Base-by-base conservation (phyloP, 2,329 filamentous ascomycete genomes). In the Sporothrix variecibatus region DNA sequence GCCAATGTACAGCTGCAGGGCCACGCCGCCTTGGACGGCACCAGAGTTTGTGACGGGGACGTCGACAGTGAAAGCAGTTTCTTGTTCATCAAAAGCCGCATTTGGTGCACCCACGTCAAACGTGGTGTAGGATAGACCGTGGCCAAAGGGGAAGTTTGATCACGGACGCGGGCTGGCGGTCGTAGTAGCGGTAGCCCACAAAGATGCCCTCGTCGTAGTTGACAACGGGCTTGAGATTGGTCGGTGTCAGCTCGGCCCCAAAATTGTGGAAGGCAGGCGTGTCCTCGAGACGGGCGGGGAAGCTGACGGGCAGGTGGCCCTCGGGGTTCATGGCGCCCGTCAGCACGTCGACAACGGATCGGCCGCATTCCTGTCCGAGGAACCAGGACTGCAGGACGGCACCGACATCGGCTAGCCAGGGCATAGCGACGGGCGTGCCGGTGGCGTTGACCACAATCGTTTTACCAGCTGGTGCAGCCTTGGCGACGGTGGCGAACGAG, bases 201-300 rank as follows among this genome's bases (percentile, higher is more conserved):
- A 93, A 95, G 56, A 96, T 85, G 74, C 93, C 93, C 81, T 95
- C 93, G 51, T 92, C 92, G 79, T 95, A 95, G 0, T 94, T 84
- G 0, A 91, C 90, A 73, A 91, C 87, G 53, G 92, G 89, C 46
- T 90, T 89, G 81, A 31, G 51, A 34, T 71, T 56, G 9, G 26
- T 64, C 9, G 7, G 53, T 26, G 15, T 64, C 7, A 58, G 9
- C 43, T 95, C 92, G 15, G 88, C 87, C 40, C 86, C 84, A 81
- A 91, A 95, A 83, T 94, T 95, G 78, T 94, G 85, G 82, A 91
- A 94, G 0, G 92, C 89, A 0, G 93, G 93, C 75, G 92, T 94
- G 78, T 94, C 91, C 78, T 92, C 87, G 0, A 92, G 80, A 17
- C 86, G 85, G 71, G 85, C 85, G 0, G 93, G 93, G 83, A 94